These are phyloP conservation scores for Nigrospora oryzae DNA, from an alignment of 2,329 filamentous ascomycete species.

Conservation along the genomic window DNA sequence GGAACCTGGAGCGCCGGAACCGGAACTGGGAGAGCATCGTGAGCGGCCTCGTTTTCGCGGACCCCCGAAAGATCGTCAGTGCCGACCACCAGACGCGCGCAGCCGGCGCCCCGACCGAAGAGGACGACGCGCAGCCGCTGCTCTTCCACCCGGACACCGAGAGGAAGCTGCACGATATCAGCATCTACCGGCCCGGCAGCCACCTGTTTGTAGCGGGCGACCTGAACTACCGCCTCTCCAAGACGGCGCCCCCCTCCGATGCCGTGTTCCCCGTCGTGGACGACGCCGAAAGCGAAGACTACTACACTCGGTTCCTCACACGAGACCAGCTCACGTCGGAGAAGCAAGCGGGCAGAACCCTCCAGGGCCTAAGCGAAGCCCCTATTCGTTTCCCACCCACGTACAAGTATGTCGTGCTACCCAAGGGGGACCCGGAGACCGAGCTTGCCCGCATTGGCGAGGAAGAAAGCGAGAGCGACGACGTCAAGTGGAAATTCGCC, in stretches of 20 bases:
- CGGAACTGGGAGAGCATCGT: constrained; percentile 83
- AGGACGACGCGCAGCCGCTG: constrained; percentile 9
- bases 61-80: constrained; percentile 32
- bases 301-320: constrained; percentile 60
- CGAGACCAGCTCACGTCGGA: constrained; percentile 76
- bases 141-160: constrained; percentile 18
- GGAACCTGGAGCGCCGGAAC: constrained; percentile 66
- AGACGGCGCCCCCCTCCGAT: constrained; percentile 49
- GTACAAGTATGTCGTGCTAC: constrained; percentile 70
- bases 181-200: constrained; percentile 66
- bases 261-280: constrained; percentile 53
- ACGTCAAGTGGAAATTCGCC: constrained; percentile 63
- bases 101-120: constrained; percentile 8
- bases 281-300: constrained; percentile 43
- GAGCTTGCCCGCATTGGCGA: constrained; percentile 7
- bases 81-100: not conserved
- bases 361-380: constrained; percentile 73
- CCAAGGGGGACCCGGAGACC: constrained; percentile 13
- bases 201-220: constrained; percentile 86
- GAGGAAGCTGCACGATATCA: constrained; percentile 42
- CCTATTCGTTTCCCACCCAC: constrained; percentile 77
- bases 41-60: constrained; percentile 67
- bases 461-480: constrained; percentile 18
- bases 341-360: constrained; percentile 55
- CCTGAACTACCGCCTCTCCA: constrained; percentile 85